These are phyloP conservation scores for Candida piceae DNA, from an alignment of 805 yeast genomes.

Conservation along the genomic window DNA sequence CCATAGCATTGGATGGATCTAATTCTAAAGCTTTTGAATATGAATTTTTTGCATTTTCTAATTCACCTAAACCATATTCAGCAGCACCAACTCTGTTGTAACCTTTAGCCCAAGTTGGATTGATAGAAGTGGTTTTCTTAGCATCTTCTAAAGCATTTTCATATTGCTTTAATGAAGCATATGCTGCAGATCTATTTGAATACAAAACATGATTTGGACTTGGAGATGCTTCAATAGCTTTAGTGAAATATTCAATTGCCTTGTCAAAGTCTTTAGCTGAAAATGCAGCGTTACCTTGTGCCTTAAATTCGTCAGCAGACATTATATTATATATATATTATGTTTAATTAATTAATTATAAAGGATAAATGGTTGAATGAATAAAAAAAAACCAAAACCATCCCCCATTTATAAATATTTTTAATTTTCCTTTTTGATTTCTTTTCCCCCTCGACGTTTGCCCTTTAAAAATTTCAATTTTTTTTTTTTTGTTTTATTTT, in stretches of 20 bases:
- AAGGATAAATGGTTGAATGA: no score
- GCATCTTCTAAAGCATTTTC: slow-evolving; percentile 80
- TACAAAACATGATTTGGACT: slow-evolving; percentile 86
- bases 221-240: slow-evolving; percentile 81
- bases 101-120: slow-evolving; percentile 92
- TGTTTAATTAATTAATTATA: no score
- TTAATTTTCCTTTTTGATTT: no score
- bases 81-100: slow-evolving; percentile 94
- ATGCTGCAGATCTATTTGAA: slow-evolving; percentile 91
- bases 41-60: slow-evolving; percentile 65
- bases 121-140: slow-evolving; percentile 71
- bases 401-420: no score
- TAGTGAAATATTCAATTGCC: slow-evolving; percentile 76
- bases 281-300: slow-evolving; percentile 91
- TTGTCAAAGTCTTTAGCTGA: slow-evolving; percentile 76
- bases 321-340: slow-evolving; percentile 26
- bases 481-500: neutral
- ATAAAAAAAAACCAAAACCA: no score
- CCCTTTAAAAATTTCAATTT: no score
- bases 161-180: slow-evolving; percentile 74
- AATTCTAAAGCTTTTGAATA: slow-evolving; percentile 77
- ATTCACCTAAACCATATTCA: slow-evolving; percentile 74
- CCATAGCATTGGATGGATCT: slow-evolving; percentile 80
- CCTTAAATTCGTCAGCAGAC: slow-evolving; percentile 76
- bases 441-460: neutral